phyloP scores from a whole-genome alignment of 805 yeast species.

The Schwanniomyces yamadae region DNA sequence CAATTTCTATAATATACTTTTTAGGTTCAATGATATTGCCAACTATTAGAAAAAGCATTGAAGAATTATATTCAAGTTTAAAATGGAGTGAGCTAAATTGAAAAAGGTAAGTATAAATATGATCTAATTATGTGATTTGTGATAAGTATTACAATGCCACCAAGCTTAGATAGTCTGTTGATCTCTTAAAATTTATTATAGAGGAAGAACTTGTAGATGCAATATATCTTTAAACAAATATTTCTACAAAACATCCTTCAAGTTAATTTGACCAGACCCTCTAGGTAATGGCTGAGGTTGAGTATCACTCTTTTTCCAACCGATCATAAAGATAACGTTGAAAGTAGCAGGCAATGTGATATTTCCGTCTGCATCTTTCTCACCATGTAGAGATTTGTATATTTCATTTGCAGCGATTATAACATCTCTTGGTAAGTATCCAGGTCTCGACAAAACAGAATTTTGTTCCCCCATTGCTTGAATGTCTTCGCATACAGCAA shows the following conservation, averaged over 20 bases:
- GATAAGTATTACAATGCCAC: no score
- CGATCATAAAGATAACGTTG: conserved; percentile 78
- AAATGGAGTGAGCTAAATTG: no score
- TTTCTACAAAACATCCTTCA: conserved; percentile 62
- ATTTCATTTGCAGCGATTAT: conserved; percentile 76
- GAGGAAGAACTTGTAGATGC: no score
- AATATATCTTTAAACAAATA: no score
- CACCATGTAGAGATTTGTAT: conserved; percentile 70
- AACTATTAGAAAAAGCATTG: no score
- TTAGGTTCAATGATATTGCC: no score
- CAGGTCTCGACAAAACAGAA: conserved; percentile 53
- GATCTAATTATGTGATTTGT: no score
- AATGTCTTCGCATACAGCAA: conserved; percentile 65
- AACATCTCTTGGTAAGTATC: conserved; percentile 51
- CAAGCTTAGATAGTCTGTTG: no score
- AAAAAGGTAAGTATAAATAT: no score
- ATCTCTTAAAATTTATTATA: no score
- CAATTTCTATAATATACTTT: no score
- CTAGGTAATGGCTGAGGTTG: conserved; percentile 74
- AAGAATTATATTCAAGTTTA: no score
- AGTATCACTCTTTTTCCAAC: conserved; percentile 74
- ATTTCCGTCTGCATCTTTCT: conserved; percentile 44
- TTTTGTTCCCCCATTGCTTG: conserved; percentile 86
- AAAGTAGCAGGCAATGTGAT: conserved; percentile 74
- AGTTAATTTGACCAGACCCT: conserved; percentile 66